Evolutionary conservation across 305 asterid species (phyloP), one percentile per base, ranked within the genome.

Genomic region (Fraxinus floribunda): DNA sequence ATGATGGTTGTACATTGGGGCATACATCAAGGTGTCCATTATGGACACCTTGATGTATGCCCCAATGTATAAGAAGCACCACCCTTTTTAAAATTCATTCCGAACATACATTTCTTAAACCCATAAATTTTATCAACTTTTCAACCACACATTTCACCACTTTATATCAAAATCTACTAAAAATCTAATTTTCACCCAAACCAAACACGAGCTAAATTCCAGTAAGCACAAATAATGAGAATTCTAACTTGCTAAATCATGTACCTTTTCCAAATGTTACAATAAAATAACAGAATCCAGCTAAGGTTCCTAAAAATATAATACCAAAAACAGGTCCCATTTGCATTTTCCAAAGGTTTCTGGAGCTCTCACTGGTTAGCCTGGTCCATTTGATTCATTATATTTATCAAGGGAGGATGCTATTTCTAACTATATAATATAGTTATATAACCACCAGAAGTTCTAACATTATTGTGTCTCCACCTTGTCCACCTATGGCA

Each of bases 381-480:
- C 41, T 36, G 80, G 62, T 73, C 79, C 46, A 80, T 73, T 68
- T 30, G 68, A 70, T 80, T 32, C 41, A 41, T 70, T 80, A 71
- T 29, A 66, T 71, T 30, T 26, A 71, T 81, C 26, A 75, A 73
- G 18, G 10, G 62, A 75, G 60, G 80, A 75, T 81, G 80, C 84
- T 62, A 72, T 75, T 30, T 75, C 68, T 81, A 34, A 81, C 64
- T 30, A 75, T 35, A 26, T 32, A 71, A 71, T 15, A 71, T 75
- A 24, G 22, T 75, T 9, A 75, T 41, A 55, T 24, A 75, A 75
- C 76, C 68, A 75, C 80, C 79, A 29, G 60, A 75, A 76, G 29
- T 66, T 60, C 22, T 7, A 35, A 11, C 72, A 81, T 75, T 60
- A 75, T 81, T 75, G 29, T 81, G 84, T 75, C 84, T 75, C 76